Base-by-base conservation (phyloP, 2,329 filamentous ascomycete species). In the Pyrenochaeta sp. region DNA sequence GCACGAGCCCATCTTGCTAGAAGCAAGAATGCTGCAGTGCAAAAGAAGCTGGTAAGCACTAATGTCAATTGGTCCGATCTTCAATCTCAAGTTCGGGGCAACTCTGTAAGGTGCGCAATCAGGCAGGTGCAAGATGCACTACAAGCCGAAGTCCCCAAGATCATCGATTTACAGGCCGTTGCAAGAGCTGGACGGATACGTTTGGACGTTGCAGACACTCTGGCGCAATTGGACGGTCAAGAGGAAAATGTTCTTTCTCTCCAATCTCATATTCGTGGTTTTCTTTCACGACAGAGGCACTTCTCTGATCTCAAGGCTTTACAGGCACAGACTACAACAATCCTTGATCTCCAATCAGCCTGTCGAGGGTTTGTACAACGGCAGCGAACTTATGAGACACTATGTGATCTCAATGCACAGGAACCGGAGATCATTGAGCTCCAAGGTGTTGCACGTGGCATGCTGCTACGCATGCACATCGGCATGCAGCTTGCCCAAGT, bases 371-470 rank as follows among this genome's bases (percentile, higher is more conserved):
- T 81, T 63, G 72, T 88, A 14, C 83, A 83, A 63, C 85, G 91
- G 51, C 80, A 87, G 55, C 75, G 84, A 40, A 84, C 89, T 31
- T 77, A 79, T 42, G 79, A 82, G 2, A 81, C 94, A 39, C 82
- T 96, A 12, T 85, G 88, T 14, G 83, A 90, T 36, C 84, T 98
- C 21, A 80, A 87, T 45, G 85, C 87, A 1, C 85, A 91, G 63
- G 86, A 89, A 32, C 80, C 86, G 0, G 84, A 87, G 56, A 85
- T 93, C 33, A 78, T 86, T 20, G 79, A 87, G 29, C 81, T 97
- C 2, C 95, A 99, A 75, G 87, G 87, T 23, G 78, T 93, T 7
- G 83, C 87, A 29, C 86, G 94, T 54, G 93, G 91, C 1, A 90
- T 96, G 83, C 82, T 96, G 59, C 80, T 90, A 35, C 87, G 95